Base-by-base conservation (phyloP, 2,329 filamentous ascomycete genomes). In the Xylariomycetidae sp. region DNA sequence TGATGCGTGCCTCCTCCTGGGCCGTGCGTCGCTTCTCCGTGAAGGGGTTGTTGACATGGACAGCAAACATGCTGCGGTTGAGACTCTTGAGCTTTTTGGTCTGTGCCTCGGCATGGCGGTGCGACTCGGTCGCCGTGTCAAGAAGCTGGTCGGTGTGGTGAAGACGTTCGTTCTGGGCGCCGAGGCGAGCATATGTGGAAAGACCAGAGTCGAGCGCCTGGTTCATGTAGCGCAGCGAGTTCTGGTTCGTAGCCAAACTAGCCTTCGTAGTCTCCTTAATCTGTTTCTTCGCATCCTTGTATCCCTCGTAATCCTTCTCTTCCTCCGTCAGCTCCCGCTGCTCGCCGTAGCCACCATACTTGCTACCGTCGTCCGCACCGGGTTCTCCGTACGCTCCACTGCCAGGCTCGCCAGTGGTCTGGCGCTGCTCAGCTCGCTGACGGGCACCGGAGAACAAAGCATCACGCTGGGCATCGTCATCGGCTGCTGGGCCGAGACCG, bases 21-120 rank as follows among this genome's bases (percentile, higher is more conserved):
- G 70, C 68, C 18, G 72, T 73, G 27, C 81, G 74, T 45, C 72
- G 74, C 42, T 74, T 77, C 10, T 76, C 77, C 0, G 85, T 92
- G 56, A 95, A 86, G 0, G 82, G 82, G 49, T 87, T 87, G 33
- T 70, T 68, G 17, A 89, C 80, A 51, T 88, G 82, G 15, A 89
- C 75, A 5, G 85, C 84, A 53, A 95, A 95, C 87, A 95, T 94
- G 65, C 82, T 88, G 42, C 82, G 72, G 60, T 95, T 94, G 31
- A 93, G 68, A 1, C 76, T 85, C 65, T 90, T 90, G 23, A 95
- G 67, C 54, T 95, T 87, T 29, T 79, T 76, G 1, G 87, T 82
- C 48, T 85, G 84, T 46, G 89, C 85, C 47, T 88, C 80, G 0
- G 85, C 85, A 38, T 84, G 66, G 37, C 78, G 76, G 48, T 85